Conservation (phyloP, 192 early-diverging fungal species). For the Entomortierella lignicola region DNA sequence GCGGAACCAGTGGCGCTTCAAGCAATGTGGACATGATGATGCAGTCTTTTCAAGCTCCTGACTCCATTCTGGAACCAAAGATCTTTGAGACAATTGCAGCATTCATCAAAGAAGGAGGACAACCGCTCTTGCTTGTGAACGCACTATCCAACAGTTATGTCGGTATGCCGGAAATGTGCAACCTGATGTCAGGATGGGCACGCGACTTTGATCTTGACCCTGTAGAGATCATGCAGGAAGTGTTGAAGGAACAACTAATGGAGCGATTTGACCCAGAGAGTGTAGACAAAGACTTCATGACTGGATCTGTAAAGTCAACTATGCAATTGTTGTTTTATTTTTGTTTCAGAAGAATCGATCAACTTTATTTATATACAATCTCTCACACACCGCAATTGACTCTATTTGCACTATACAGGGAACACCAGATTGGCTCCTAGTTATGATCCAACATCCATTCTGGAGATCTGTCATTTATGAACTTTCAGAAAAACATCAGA, state of each 20-base stretch:
- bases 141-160: constrained; percentile 62
- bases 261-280: constrained; percentile 69
- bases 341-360: neutral
- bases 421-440: constrained; percentile 65
- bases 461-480: constrained; percentile 79
- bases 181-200: constrained; percentile 57
- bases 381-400: neutral
- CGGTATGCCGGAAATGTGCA: constrained; percentile 65
- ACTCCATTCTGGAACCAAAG: constrained; percentile 62
- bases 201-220: constrained; percentile 56
- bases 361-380: neutral
- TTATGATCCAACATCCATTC: constrained; percentile 67
- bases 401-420: constrained; percentile 19
- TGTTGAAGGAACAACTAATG: constrained; percentile 66
- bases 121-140: constrained; percentile 63
- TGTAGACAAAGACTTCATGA: constrained; percentile 64
- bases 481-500: constrained; percentile 70
- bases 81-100: constrained; percentile 50
- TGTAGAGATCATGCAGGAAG: constrained; percentile 58
- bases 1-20: neutral
- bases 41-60: constrained; percentile 43
- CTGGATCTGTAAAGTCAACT: constrained; percentile 35
- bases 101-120: constrained; percentile 59
- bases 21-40: constrained; percentile 24
- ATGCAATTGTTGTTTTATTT: neutral